Evolutionary conservation across 202 grass and related monocot genomes (phyloP).

Genomic region (Elaeis oleifera): DNA sequence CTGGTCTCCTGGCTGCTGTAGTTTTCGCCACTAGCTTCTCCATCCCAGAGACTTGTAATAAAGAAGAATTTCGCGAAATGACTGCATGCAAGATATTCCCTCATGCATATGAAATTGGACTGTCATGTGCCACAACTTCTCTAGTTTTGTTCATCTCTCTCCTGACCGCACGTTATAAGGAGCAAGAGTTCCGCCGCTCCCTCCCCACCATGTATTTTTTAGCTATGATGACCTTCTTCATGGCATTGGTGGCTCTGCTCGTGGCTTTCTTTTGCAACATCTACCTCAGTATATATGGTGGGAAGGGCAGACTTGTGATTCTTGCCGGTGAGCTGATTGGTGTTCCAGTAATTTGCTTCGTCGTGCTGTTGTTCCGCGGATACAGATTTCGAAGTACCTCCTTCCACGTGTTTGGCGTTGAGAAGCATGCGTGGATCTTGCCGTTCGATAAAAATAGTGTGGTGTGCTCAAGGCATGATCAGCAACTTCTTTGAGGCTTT

Average conservation of each 20-base stretch:
- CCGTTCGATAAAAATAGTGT: no score
- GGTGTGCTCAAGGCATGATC: no score
- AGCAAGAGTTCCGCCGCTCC: neutral
- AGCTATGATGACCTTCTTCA: neutral
- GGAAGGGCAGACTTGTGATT: no score
- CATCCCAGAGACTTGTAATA: neutral
- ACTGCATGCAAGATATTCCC: neutral
- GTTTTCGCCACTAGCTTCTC: slow-evolving; percentile 10
- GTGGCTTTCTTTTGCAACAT: no score
- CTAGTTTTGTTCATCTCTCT: slow-evolving; percentile 7
- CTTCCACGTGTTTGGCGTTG: no score
- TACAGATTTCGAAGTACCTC: no score
- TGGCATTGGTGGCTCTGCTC: neutral
- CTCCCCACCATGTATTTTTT: neutral
- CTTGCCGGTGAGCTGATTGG: no score
- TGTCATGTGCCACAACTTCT: neutral
- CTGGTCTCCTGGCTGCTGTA: neutral
- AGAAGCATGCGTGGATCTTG: no score
- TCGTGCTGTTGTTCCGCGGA: no score
- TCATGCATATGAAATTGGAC: neutral
- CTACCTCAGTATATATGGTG: no score
- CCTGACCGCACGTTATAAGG: neutral
- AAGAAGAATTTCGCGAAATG: neutral
- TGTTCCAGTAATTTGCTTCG: no score
- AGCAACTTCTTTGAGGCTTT: no score